These are phyloP conservation scores for Neurospora sublineolata DNA, from an alignment of 495 filamentous ascomycete genomes.

Conservation along the genomic window DNA sequence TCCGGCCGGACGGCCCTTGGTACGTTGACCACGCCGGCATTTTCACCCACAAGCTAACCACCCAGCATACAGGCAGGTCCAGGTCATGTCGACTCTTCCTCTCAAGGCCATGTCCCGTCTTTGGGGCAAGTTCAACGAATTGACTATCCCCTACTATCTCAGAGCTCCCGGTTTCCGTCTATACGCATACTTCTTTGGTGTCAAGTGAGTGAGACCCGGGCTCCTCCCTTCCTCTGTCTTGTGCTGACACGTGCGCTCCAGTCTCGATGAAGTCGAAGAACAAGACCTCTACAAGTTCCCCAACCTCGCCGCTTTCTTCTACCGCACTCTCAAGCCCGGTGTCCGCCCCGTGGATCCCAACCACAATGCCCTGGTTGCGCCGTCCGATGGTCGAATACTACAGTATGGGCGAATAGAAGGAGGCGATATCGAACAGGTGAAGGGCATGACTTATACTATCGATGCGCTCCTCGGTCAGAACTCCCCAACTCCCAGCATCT, in stretches of 20 bases:
- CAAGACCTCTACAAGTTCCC: conserved; percentile 78
- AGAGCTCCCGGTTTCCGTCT: conserved; percentile 91
- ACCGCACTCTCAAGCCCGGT: conserved; percentile 83
- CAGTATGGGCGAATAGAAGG: conserved; percentile 87
- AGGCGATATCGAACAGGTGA: conserved; percentile 96
- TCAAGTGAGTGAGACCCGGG: conserved; percentile 45
- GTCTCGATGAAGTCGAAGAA: conserved; percentile 75
- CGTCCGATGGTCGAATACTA: conserved; percentile 79
- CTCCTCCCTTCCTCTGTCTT: not conserved
- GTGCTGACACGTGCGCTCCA: conserved; percentile 12
- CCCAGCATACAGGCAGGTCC: conserved; percentile 57
- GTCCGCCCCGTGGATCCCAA: conserved; percentile 77
- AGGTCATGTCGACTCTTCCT: conserved; percentile 90
- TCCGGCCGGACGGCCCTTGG: conserved; percentile 84
- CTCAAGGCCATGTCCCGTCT: conserved; percentile 85
- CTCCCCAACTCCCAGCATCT: conserved; percentile 32
- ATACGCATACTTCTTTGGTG: conserved; percentile 86
- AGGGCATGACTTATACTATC: conserved; percentile 94
- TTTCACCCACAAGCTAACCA: conserved; percentile 5
- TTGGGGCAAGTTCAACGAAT: conserved; percentile 93
- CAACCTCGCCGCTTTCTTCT: conserved; percentile 95
- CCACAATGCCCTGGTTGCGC: conserved; percentile 65
- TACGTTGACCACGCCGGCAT: conserved; percentile 21
- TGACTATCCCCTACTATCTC: conserved; percentile 80
- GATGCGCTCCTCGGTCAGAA: conserved; percentile 77